Evolutionary conservation across 768 basidiomycete genomes (phyloP), one percentile per base, ranked within the genome.

Genomic region (Pleurotus pulmonarius): DNA sequence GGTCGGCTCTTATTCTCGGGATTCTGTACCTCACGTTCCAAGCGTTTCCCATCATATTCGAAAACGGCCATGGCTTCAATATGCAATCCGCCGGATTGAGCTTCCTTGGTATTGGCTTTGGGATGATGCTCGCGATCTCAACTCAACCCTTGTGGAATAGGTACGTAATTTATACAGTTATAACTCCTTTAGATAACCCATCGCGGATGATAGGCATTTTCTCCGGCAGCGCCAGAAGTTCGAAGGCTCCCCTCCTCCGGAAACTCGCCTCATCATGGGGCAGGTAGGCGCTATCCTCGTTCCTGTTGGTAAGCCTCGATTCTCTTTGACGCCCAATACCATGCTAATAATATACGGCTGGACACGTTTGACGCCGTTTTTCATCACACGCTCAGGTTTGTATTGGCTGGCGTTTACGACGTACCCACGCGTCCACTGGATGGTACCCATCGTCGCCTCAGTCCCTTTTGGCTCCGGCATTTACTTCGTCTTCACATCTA

Each of bases 401-500:
- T 85, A 80, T 65, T 84, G 81, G 81, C 75, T 87, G 48, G 85
- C 85, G 0, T 87, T 85, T 70, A 78, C 72, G 15, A 80, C 73
- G 4, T 72, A 71, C 51, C 74, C 74, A 1, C 61, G 64, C 3
- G 69, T 86, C 0, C 87, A 79, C 59, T 88, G 85, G 83, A 83
- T 88, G 25, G 78, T 81, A 0, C 84, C 86, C 8, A 82, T 90
- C 63, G 67, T 89, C 25, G 83, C 80, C 2, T 84, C 81, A 3
- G 65, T 83, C 1, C 86, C 86, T 0, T 90, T 89, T 62, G 88
- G 88, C 2, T 59, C 73, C 1, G 83, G 85, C 2, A 71, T 79
- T 1, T 88, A 86, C 63, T 89, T 82, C 60, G 82, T 84, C 41
- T 92, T 87, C 70, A 84, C 85, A 0, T 80, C 81, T 6, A 83